Base-by-base conservation (phyloP, 768 basidiomycete species). In the Paxillus ammoniavirescens region DNA sequence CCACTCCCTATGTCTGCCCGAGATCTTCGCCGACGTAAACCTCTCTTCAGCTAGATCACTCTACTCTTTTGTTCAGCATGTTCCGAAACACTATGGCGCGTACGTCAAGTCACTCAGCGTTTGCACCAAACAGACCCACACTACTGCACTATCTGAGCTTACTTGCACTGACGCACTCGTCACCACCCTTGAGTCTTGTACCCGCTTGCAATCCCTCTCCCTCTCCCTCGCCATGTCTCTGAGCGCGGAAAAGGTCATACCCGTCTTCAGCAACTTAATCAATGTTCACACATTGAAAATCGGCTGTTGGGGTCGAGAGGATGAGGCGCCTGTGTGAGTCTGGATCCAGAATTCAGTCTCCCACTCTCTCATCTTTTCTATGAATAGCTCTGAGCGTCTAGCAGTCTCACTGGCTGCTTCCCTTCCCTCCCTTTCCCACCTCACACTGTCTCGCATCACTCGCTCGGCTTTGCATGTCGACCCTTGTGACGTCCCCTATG, bases 331-430 rank as follows among this genome's bases (percentile, higher is more conserved):
- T 4, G 52, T 77, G 76, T 77, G 61, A 60, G 75, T 70, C 4
- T 37, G 10, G 28, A 5, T n/a, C 4, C n/a, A 26, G 2, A 42
- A 46, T 47, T 15, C 18, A 28, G 10, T 10, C 15, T 5, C 44
- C 2, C 48, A 2, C 13, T 17, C 47, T 35, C 51, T 55, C 18
- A 67, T 40, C 55, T 23, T 36, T 54, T 21, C 9, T 15, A 18
- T 40, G 12, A 35, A 40, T 52, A 64, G 67, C 18, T 73, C 67
- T 69, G 87, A 90, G 64, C 76, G 87, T 23, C 75, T 88, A 0
- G 83, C 81, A 50, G 87, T 89, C 14, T 78, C 82, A 6, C 83
- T 90, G 56, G 86, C 86, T 0, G 80, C 82, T 2, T 80, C 81
- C 1, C 67, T 82, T 4, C 80, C 80, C 13, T 69, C 73, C 61